These are phyloP conservation scores for Penicillium nucicola DNA, from an alignment of 495 filamentous ascomycete species.

Conservation along the genomic window DNA sequence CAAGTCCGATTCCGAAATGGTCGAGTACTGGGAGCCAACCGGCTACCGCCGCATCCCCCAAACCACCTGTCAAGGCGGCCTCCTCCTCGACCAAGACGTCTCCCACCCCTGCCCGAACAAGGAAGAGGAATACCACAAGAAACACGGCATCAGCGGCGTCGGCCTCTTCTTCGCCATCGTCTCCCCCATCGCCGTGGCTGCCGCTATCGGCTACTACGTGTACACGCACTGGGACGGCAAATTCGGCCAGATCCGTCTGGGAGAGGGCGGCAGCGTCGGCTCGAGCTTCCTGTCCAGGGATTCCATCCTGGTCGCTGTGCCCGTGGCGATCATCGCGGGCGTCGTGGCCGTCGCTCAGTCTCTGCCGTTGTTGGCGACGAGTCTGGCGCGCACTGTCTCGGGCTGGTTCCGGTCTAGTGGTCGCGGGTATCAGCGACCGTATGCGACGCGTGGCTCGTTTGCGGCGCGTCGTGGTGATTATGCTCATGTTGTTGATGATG, in stretches of 20 bases:
- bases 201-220: constrained; percentile 75
- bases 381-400: constrained; percentile 62
- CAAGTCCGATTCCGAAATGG: constrained; percentile 55
- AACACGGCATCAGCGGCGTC: constrained; percentile 66
- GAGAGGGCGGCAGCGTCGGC: constrained; percentile 48
- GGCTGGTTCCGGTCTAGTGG: constrained; percentile 35
- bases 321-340: constrained; percentile 73
- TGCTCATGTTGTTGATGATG: constrained; percentile 81
- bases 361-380: constrained; percentile 65
- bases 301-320: constrained; percentile 69
- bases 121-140: constrained; percentile 71
- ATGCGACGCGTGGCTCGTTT: constrained; percentile 81
- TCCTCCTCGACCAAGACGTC: constrained; percentile 60
- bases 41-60: constrained; percentile 90
- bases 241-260: constrained; percentile 85
- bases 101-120: constrained; percentile 67
- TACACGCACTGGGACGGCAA: constrained; percentile 84
- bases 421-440: constrained; percentile 56
- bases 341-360: constrained; percentile 72
- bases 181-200: constrained; percentile 65
- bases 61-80: constrained; percentile 76
- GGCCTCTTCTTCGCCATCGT: constrained; percentile 86
- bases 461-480: constrained; percentile 82
- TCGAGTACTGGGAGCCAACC: constrained; percentile 77
- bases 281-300: constrained; percentile 57